Evolutionary conservation across 1,284 basidiomycete species (phyloP).

Genomic region (Moesziomyces sp.): DNA sequence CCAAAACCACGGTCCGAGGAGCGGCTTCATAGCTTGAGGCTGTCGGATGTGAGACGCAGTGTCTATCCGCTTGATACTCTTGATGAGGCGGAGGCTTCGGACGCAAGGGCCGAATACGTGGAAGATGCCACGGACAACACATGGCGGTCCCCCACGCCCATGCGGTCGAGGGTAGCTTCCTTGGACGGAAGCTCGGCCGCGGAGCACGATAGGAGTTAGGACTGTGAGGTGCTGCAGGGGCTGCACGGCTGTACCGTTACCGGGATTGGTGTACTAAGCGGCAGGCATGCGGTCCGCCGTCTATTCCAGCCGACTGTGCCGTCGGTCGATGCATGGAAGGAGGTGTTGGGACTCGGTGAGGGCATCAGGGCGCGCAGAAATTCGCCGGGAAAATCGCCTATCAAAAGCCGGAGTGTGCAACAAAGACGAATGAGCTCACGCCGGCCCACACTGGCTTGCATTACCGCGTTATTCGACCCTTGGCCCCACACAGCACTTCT

Average conservation of each 20-base stretch:
- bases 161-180: background rate
- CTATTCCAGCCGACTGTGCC: background rate
- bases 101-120: too few relatives aligned
- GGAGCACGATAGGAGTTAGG: too few relatives aligned
- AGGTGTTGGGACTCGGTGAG: background rate
- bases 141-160: background rate
- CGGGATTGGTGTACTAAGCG: background rate
- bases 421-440: too few relatives aligned
- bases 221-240: too few relatives aligned
- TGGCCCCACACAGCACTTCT: background rate
- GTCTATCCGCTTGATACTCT: too few relatives aligned
- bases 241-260: background rate
- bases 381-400: background rate
- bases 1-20: too few relatives aligned
- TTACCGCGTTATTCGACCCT: conserved; percentile 1
- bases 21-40: background rate
- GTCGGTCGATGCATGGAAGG: background rate
- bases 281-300: background rate
- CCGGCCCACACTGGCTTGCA: background rate
- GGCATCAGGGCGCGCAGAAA: background rate
- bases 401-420: background rate
- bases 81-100: too few relatives aligned
- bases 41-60: too few relatives aligned
- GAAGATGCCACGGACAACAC: background rate
- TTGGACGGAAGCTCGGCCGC: background rate